Evolutionary conservation across 352 stramenopile species (phyloP).

Genomic region (Phytophthora litchii): DNA sequence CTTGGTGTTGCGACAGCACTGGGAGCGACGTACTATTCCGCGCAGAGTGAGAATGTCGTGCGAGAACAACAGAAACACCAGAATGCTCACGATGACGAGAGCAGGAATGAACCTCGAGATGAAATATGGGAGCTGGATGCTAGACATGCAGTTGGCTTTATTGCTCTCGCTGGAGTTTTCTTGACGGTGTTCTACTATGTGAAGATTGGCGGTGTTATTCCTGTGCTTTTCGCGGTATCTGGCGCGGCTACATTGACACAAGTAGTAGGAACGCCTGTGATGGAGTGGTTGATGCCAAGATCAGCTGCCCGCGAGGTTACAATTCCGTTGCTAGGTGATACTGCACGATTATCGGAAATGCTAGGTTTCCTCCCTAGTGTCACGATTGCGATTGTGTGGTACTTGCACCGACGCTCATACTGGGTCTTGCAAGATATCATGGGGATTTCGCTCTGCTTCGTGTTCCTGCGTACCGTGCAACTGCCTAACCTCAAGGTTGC

Average conservation of each 20-base stretch:
- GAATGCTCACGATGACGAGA: conserved; percentile 15
- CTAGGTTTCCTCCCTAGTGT: conserved; percentile 47
- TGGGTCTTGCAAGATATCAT: conserved; percentile 94
- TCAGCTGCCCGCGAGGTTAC: conserved; percentile 43
- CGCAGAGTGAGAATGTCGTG: conserved; percentile 21
- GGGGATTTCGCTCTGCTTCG: conserved; percentile 92
- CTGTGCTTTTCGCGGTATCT: conserved; percentile 74
- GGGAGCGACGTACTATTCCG: conserved; percentile 72
- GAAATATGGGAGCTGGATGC: conserved; percentile 71
- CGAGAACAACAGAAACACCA: conserved; percentile 28
- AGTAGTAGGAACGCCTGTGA: conserved; percentile 49
- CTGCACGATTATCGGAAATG: conserved; percentile 52
- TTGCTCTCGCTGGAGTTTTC: conserved; percentile 59
- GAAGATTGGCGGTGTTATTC: conserved; percentile 60
- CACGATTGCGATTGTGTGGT: conserved; percentile 60
- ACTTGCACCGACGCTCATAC: conserved; percentile 58
- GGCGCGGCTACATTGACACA: conserved; percentile 55
- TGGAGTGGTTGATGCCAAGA: conserved; percentile 42
- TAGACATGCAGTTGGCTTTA: conserved; percentile 68
- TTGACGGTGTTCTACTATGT: conserved; percentile 79
- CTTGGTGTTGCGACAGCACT: conserved; percentile 65
- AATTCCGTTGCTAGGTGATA: conserved; percentile 45
- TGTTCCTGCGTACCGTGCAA: conserved; percentile 92
- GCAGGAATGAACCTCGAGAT: conserved; percentile 15
- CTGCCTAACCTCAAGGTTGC: conserved; percentile 92